Evolutionary conservation across 768 basidiomycete genomes (phyloP).

Genomic region (Clavulina sp.): DNA sequence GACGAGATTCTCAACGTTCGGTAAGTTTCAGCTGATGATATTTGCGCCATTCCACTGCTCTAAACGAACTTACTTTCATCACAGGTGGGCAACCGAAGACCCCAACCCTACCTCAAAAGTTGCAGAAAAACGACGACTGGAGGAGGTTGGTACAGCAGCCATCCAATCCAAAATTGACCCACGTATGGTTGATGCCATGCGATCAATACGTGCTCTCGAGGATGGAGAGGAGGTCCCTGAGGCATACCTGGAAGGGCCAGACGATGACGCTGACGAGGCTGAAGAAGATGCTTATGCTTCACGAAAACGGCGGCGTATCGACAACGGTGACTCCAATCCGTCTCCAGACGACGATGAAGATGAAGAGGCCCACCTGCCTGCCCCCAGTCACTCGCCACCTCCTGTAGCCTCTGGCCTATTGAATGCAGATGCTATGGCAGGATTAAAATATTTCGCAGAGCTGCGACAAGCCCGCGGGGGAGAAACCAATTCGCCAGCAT

Average conservation of each 20-base stretch:
- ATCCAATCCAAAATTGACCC: constrained; percentile 73
- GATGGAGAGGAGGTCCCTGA: constrained; percentile 36
- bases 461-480: constrained; percentile 36
- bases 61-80: background rate
- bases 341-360: constrained; percentile 21
- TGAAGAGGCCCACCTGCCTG: constrained; percentile 16
- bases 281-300: constrained; percentile 20
- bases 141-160: constrained; percentile 71
- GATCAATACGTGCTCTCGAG: constrained; percentile 72
- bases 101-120: constrained; percentile 87
- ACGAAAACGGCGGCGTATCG: constrained; percentile 12
- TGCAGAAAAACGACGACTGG: constrained; percentile 65
- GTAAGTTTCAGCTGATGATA: constrained; percentile 14
- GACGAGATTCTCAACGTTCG: constrained; percentile 97
- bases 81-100: constrained; percentile 89
- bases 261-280: constrained; percentile 13
- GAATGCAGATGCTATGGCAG: constrained; percentile 70
- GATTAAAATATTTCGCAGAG: constrained; percentile 80
- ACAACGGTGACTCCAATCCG: constrained; percentile 20
- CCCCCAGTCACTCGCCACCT: constrained; percentile 18
- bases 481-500: constrained; percentile 14
- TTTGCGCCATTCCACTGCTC: background rate
- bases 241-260: background rate
- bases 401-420: constrained; percentile 42
- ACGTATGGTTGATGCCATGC: constrained; percentile 74